phyloP scores from a whole-genome alignment of 768 basidiomycete species.

The Filobasidium wieringae region DNA sequence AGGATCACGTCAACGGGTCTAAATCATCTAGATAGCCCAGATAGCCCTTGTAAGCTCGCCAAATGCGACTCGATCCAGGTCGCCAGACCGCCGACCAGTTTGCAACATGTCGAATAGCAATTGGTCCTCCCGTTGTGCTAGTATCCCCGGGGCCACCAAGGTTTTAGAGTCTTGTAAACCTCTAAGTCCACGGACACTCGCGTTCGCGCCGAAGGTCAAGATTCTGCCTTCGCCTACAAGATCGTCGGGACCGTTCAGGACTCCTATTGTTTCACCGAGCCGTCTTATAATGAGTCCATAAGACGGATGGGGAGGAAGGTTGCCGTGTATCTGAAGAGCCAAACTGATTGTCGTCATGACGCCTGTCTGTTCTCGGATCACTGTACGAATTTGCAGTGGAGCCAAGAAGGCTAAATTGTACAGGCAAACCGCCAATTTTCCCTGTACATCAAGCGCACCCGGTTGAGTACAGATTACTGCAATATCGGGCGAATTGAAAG shows the following conservation, averaged over 20 bases:
- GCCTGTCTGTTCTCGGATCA: constrained; percentile 55
- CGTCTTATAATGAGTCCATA: constrained; percentile 34
- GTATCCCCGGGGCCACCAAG: constrained; percentile 22
- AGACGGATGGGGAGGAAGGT: constrained; percentile 1
- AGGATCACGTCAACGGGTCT: too few relatives aligned
- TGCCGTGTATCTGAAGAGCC: constrained; percentile 23
- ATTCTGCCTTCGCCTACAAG: constrained; percentile 6
- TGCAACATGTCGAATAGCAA: constrained; percentile 14
- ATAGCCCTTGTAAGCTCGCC: background rate
- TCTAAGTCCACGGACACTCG: constrained; percentile 13
- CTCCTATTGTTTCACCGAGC: constrained; percentile 35
- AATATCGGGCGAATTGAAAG: constrained; percentile 64
- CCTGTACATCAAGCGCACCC: constrained; percentile 63
- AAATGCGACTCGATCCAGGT: constrained; percentile 1
- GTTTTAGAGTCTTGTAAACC: constrained; percentile 25
- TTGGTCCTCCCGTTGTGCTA: constrained; percentile 21
- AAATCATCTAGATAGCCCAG: too few relatives aligned
- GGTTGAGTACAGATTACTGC: constrained; percentile 42
- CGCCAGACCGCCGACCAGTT: background rate
- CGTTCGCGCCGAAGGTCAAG: constrained; percentile 21
- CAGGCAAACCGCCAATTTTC: constrained; percentile 66
- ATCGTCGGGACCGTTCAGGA: constrained; percentile 26
- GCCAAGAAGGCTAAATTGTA: constrained; percentile 79
- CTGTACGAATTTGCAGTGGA: constrained; percentile 59
- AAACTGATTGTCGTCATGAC: constrained; percentile 54